phyloP scores from a whole-genome alignment of 2,329 filamentous ascomycete species.

The Beauveria asiatica region DNA sequence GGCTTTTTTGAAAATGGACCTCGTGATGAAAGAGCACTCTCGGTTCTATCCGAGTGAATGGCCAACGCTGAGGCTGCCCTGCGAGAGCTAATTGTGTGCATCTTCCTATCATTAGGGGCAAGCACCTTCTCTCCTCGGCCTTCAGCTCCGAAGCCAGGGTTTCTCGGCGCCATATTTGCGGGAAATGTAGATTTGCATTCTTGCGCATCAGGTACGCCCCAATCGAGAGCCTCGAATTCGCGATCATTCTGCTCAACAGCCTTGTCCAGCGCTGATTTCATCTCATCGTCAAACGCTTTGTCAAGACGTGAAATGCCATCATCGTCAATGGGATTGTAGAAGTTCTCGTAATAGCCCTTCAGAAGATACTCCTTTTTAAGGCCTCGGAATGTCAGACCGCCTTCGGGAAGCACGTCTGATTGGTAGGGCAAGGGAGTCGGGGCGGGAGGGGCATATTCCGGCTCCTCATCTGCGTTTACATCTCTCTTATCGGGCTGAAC shows the following conservation, averaged over 20 bases:
- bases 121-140: background rate
- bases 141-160: background rate
- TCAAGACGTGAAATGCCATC: conserved; percentile 57
- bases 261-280: conserved; percentile 42
- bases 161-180: background rate
- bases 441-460: conserved; percentile 82
- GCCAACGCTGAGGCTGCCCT: conserved; percentile 45
- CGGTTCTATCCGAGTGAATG: conserved; percentile 15
- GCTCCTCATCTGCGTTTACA: conserved; percentile 54
- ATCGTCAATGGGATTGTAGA: conserved; percentile 56
- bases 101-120: background rate
- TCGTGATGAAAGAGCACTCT: conserved; percentile 9
- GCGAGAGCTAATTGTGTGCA: conserved; percentile 32
- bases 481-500: conserved; percentile 47
- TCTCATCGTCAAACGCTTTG: conserved; percentile 48
- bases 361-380: conserved; percentile 51
- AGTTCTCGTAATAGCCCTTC: conserved; percentile 54
- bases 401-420: conserved; percentile 58
- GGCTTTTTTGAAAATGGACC: background rate
- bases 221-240: conserved; percentile 55
- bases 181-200: conserved; percentile 26
- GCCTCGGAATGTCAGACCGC: conserved; percentile 46
- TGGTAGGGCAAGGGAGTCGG: conserved; percentile 58
- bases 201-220: conserved; percentile 49
- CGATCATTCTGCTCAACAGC: conserved; percentile 60